Conservation (phyloP, 208 protist genomes). For the Novymonas esmeraldas region DNA sequence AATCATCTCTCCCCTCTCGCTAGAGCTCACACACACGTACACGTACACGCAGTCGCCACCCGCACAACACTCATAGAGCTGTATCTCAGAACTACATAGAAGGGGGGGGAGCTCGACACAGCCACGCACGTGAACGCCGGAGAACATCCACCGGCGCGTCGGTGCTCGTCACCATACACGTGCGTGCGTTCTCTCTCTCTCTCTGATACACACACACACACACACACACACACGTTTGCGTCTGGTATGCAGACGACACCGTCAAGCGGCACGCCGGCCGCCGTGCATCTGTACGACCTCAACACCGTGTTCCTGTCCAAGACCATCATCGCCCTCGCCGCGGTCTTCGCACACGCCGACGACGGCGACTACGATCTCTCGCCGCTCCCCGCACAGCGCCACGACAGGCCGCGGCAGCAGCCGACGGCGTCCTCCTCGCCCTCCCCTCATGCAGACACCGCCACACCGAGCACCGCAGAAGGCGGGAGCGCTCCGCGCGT, state of each 20-base stretch:
- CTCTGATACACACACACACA: neutral
- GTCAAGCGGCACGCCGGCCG: no score
- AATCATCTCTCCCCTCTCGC: neutral
- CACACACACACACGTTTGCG: neutral
- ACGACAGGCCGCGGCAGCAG: neutral
- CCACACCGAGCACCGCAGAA: neutral
- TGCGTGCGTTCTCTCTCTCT: conserved; percentile 1
- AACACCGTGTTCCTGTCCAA: conserved; percentile 44
- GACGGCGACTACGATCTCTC: conserved; percentile 20
- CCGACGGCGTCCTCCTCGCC: neutral
- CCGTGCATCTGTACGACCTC: conserved; percentile 36
- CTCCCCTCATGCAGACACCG: neutral
- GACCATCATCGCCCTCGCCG: conserved; percentile 31
- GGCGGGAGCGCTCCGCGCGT: neutral
- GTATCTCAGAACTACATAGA: neutral
- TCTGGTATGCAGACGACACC: no score
- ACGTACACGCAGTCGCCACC: no score
- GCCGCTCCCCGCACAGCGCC: neutral
- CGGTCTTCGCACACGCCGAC: conserved; percentile 19
- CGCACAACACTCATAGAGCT: no score
- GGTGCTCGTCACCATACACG: no score
- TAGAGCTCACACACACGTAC: neutral
- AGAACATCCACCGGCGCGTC: no score
- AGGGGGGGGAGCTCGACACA: neutral
- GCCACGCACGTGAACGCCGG: neutral